These are phyloP conservation scores for Hypoxylon subgilvum DNA, from an alignment of 495 filamentous ascomycete genomes.

Conservation along the genomic window DNA sequence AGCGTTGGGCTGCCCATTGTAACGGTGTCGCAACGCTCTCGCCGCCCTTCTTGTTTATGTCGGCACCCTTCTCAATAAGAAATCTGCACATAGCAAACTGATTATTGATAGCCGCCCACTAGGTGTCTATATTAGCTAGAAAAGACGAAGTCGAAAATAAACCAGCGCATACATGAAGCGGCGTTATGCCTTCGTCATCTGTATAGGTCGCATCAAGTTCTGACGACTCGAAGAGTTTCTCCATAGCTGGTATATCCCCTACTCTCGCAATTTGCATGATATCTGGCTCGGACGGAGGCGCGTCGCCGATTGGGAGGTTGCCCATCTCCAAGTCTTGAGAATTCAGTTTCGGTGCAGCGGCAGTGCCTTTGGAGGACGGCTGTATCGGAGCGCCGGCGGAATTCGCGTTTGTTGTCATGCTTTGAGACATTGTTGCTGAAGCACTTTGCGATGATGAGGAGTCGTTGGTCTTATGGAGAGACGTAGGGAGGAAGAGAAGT, in stretches of 20 bases:
- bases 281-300: conserved; percentile 67
- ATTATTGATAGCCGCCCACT: conserved; percentile 99
- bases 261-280: conserved; percentile 93
- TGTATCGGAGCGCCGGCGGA: conserved; percentile 48
- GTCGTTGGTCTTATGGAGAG: background rate
- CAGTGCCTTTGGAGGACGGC: conserved; percentile 63
- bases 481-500: background rate
- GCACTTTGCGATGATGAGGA: background rate
- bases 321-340: conserved; percentile 71
- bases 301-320: conserved; percentile 56
- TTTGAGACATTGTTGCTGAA: conserved; percentile 28
- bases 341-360: conserved; percentile 65
- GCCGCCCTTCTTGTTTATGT: conserved; percentile 92
- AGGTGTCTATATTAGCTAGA: conserved; percentile 39
- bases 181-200: conserved; percentile 92
- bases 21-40: conserved; percentile 91
- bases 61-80: conserved; percentile 84
- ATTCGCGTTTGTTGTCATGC: conserved; percentile 15
- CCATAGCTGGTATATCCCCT: conserved; percentile 84
- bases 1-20: conserved; percentile 95
- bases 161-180: conserved; percentile 77
- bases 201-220: conserved; percentile 79
- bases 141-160: background rate
- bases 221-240: conserved; percentile 82
- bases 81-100: conserved; percentile 96